Evolutionary conservation across 768 basidiomycete species (phyloP).

Genomic region (Saitozyma podzolica): DNA sequence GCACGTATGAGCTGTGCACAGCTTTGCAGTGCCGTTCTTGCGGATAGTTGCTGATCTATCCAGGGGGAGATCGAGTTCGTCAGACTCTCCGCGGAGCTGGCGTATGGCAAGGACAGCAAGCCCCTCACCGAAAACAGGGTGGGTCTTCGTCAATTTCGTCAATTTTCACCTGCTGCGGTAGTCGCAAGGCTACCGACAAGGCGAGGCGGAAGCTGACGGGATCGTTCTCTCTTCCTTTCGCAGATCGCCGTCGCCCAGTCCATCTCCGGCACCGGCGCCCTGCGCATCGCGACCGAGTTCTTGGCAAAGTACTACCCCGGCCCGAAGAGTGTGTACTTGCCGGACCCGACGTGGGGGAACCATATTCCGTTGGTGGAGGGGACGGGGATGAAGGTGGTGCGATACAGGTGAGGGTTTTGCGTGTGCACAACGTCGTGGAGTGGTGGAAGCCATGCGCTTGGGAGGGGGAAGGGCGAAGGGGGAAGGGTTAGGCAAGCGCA

Average conservation of each 20-base stretch:
- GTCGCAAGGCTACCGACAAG: not conserved
- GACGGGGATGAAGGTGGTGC: slow-evolving; percentile 77
- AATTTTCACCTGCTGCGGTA: not conserved
- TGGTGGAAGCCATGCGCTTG: no score
- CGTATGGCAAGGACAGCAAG: slow-evolving; percentile 74
- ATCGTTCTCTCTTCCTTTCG: slow-evolving; percentile 4
- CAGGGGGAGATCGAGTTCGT: slow-evolving; percentile 77
- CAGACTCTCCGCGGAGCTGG: slow-evolving; percentile 78
- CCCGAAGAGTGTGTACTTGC: slow-evolving; percentile 72
- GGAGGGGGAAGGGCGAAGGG: no score
- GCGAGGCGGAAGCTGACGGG: no score
- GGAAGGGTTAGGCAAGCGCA: no score
- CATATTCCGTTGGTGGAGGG: slow-evolving; percentile 88
- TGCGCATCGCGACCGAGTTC: slow-evolving; percentile 92
- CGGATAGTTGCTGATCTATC: not conserved
- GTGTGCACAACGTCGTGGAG: no score
- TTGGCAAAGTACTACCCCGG: slow-evolving; percentile 78
- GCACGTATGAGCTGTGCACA: not conserved
- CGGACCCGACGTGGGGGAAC: slow-evolving; percentile 93
- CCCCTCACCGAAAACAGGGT: slow-evolving; percentile 67
- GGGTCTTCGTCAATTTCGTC: slow-evolving; percentile 46
- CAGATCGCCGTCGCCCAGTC: slow-evolving; percentile 88
- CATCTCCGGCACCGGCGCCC: slow-evolving; percentile 96
- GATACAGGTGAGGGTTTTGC: slow-evolving; percentile 57
- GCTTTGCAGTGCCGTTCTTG: not conserved